Conservation (phyloP, 148 eudicot species). For the Nepenthes mirabilis region DNA sequence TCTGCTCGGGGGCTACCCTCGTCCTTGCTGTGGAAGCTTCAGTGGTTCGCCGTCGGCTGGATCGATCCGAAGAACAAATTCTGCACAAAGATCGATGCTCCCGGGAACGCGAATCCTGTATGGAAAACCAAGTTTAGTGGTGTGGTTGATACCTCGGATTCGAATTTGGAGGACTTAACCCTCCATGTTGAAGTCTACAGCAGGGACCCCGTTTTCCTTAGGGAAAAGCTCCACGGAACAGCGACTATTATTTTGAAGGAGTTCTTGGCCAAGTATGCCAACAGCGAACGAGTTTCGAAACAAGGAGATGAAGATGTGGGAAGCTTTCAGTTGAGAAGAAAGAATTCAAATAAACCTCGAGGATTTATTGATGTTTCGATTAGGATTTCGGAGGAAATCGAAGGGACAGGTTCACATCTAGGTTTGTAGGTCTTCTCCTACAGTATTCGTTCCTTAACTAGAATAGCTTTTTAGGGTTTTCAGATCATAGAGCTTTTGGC, state of each 20-base stretch:
- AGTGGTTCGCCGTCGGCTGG: constrained; percentile 88
- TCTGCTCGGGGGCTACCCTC: constrained; percentile 64
- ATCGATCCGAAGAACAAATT: constrained; percentile 60
- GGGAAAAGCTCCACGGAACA: constrained; percentile 56
- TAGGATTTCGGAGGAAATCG: constrained; percentile 40
- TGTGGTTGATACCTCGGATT: constrained; percentile 29
- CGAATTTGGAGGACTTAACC: constrained; percentile 24
- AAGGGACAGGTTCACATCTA: constrained; percentile 29
- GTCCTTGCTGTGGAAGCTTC: constrained; percentile 53
- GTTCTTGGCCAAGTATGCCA: constrained; percentile 34
- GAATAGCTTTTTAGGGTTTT: no score
- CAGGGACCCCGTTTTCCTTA: constrained; percentile 60
- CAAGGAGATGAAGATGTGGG: constrained; percentile 46
- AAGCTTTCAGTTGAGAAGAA: constrained; percentile 70
- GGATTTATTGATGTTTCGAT: constrained; percentile 83
- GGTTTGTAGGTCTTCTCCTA: constrained; percentile 19
- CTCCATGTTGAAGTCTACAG: constrained; percentile 68
- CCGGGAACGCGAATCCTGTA: constrained; percentile 56
- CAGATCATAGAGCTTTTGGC: no score
- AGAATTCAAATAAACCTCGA: constrained; percentile 40
- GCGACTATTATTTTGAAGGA: constrained; percentile 48
- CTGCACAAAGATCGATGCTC: constrained; percentile 61
- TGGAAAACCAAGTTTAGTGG: constrained; percentile 69
- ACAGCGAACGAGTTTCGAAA: constrained; percentile 22
- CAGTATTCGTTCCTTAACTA: background rate